Evolutionary conservation across 2,329 filamentous ascomycete species (phyloP), one percentile per base, ranked within the genome.

Genomic region (Pseudogymnoascus pannorum): DNA sequence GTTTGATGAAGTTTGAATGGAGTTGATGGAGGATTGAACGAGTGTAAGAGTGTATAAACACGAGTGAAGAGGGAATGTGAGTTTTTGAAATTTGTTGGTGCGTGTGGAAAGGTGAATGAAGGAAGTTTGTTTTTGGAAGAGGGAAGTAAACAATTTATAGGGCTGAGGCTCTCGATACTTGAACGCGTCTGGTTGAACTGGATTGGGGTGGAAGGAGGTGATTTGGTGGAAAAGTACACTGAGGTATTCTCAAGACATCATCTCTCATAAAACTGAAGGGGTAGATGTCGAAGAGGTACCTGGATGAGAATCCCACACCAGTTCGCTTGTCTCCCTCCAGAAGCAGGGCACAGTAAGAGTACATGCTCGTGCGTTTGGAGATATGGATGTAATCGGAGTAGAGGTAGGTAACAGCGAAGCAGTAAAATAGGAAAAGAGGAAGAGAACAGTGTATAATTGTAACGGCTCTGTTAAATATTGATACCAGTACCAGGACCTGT

Each of bases 21-120:
- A 14, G 22, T 31, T 12, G 18, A 31, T 57, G 31, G 3, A 57
- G 31, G 22, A 57, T 31, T 57, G 51, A 57, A 57, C 12, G 51
- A 57, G 31, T 57, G 51, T 18, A 57, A 35, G 22, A 57, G 31
- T 57, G 51, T 31, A 57, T 29, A 57, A 57, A 57, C 26, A 57
- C 26, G 31, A n/a, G 22, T 31, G 51, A 57, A 57, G 31, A 16
- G 44, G 22, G 31, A 35, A 57, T n/a, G 31, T 57, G 51, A 57
- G 31, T 29, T 29, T 57, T 29, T n/a, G 51, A 22, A 42, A 42
- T 42, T 42, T 20, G 9, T 5, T 22, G 18, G 5, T 42, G 38
- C 38, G 18, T 42, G 38, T 42, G 16, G 38, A 42, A 42, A 42
- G 18, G 18, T 42, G 18, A 42, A 42, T 12, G 38, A 14, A 42